phyloP scores from a whole-genome alignment of 495 filamentous ascomycete species.

The Penicillium fimorum region DNA sequence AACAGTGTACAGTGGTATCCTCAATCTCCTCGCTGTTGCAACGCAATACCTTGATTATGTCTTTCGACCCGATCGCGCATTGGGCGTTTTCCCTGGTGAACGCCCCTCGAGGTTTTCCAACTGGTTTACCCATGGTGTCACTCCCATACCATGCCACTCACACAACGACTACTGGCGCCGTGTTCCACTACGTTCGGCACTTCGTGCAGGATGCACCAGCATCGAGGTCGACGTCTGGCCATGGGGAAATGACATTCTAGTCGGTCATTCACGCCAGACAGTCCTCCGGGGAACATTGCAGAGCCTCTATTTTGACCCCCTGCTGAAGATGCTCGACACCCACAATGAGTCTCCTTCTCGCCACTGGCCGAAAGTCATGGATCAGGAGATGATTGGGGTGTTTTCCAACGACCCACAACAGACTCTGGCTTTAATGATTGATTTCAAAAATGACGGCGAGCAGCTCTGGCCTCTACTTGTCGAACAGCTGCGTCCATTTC shows the following conservation, averaged over 20 bases:
- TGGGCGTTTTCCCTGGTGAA: slow-evolving; percentile 38
- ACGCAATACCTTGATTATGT: slow-evolving; percentile 3
- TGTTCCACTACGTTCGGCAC: slow-evolving; percentile 47
- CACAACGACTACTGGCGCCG: slow-evolving; percentile 77
- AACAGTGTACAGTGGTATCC: slow-evolving; percentile 8
- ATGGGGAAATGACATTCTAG: slow-evolving; percentile 46
- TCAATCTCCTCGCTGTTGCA: slow-evolving; percentile 9
- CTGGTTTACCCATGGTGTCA: slow-evolving; percentile 17
- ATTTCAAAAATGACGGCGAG: slow-evolving; percentile 35
- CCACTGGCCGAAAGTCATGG: neutral
- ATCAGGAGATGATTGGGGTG: slow-evolving; percentile 45
- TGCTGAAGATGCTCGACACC: slow-evolving; percentile 41
- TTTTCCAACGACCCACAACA: slow-evolving; percentile 47
- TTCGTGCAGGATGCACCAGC: slow-evolving; percentile 56
- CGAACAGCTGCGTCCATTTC: slow-evolving; percentile 54
- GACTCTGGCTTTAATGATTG: slow-evolving; percentile 33
- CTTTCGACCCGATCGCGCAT: slow-evolving; percentile 16
- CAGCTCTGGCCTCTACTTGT: slow-evolving; percentile 48
- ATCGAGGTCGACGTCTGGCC: slow-evolving; percentile 77
- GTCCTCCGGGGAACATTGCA: slow-evolving; percentile 36
- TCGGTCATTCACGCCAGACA: slow-evolving; percentile 39
- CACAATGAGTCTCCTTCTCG: slow-evolving; percentile 15
- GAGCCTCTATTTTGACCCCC: slow-evolving; percentile 62
- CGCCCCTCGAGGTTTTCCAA: slow-evolving; percentile 14
- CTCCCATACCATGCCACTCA: slow-evolving; percentile 36